A percentile compares a stretch with the other conserved stretches of the same genome.
These are phyloP conservation scores for Amniculicola lignicola DNA, from an alignment of 495 filamentous ascomycete species.

Conservation along the genomic window DNA sequence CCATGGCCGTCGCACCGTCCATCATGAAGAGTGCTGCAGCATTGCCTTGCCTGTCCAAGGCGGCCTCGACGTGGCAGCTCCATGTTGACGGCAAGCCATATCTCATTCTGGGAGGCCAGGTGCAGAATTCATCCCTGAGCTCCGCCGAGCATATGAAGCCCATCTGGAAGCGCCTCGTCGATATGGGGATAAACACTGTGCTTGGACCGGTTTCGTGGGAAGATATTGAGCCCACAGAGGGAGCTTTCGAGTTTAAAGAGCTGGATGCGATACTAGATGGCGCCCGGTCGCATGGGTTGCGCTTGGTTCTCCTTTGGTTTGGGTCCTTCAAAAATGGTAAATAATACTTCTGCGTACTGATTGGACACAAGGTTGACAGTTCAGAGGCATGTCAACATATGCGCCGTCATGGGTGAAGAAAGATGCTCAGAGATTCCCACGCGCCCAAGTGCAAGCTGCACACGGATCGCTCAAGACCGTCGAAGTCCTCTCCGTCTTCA, in stretches of 20 bases:
- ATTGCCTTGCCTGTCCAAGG: too few relatives aligned
- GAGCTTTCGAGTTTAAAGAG: conserved; percentile 46
- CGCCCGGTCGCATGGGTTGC: conserved; percentile 44
- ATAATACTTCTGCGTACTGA: too few relatives aligned
- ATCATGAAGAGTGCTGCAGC: too few relatives aligned
- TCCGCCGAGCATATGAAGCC: conserved; percentile 47
- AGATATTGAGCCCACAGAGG: conserved; percentile 49
- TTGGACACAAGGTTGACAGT: too few relatives aligned
- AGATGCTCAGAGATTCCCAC: conserved; percentile 45
- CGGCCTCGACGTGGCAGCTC: conserved; percentile 44
- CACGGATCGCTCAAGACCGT: conserved; percentile 35
- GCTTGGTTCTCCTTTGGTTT: conserved; percentile 52
- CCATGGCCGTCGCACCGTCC: too few relatives aligned
- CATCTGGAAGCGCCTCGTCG: conserved; percentile 46
- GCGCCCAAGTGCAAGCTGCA: conserved; percentile 35
- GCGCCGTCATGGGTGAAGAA: conserved; percentile 48
- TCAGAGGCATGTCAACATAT: conserved; percentile 47
- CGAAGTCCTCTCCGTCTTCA: conserved; percentile 44
- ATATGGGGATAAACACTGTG: conserved; percentile 49
- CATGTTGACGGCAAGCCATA: conserved; percentile 49
- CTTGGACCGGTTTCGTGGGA: conserved; percentile 54
- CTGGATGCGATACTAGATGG: conserved; percentile 46
- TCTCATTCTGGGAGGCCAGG: conserved; percentile 47
- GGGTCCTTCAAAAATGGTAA: conserved; percentile 53
- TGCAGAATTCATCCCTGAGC: conserved; percentile 52